phyloP scores from a whole-genome alignment of 805 yeast species.

The Yamadazyma nakazawae region DNA sequence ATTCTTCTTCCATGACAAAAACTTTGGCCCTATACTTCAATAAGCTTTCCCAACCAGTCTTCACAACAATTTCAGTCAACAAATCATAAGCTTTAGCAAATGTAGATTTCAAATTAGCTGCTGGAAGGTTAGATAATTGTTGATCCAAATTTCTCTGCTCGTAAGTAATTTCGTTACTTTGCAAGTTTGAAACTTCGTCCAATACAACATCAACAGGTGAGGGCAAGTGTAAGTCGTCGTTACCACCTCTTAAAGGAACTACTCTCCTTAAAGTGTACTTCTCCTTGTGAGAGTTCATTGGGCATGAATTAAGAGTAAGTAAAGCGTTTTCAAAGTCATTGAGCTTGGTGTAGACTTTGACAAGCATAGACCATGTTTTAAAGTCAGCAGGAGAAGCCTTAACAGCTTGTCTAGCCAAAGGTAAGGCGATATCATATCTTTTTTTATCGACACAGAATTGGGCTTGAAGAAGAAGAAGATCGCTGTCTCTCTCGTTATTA shows the following conservation, averaged over 20 bases:
- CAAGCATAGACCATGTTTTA: constrained; percentile 68
- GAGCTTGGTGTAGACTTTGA: constrained; percentile 57
- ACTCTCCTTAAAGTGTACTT: constrained; percentile 59
- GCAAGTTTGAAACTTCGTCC: constrained; percentile 64
- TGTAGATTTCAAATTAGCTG: constrained; percentile 57
- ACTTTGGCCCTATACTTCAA: constrained; percentile 45
- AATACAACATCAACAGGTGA: constrained; percentile 71
- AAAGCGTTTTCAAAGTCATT: constrained; percentile 71
- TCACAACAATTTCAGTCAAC: constrained; percentile 42
- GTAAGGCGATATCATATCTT: constrained; percentile 54
- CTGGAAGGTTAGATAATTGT: constrained; percentile 59
- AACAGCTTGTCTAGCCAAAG: constrained; percentile 60
- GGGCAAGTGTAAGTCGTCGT: constrained; percentile 66
- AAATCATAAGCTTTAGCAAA: constrained; percentile 45
- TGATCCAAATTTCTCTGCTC: constrained; percentile 70
- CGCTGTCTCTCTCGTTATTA: constrained; percentile 52
- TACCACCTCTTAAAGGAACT: constrained; percentile 45
- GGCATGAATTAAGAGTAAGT: constrained; percentile 72
- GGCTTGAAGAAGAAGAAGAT: constrained; percentile 53
- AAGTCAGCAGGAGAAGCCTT: constrained; percentile 73
- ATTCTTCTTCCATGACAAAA: constrained; percentile 48
- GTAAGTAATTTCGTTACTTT: constrained; percentile 57
- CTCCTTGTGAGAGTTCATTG: constrained; percentile 75
- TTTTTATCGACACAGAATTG: constrained; percentile 53
- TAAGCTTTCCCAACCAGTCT: constrained; percentile 46